Evolutionary conservation across 1,284 basidiomycete species (phyloP), one percentile per base, ranked within the genome.

Genomic region (Grifola frondosa): DNA sequence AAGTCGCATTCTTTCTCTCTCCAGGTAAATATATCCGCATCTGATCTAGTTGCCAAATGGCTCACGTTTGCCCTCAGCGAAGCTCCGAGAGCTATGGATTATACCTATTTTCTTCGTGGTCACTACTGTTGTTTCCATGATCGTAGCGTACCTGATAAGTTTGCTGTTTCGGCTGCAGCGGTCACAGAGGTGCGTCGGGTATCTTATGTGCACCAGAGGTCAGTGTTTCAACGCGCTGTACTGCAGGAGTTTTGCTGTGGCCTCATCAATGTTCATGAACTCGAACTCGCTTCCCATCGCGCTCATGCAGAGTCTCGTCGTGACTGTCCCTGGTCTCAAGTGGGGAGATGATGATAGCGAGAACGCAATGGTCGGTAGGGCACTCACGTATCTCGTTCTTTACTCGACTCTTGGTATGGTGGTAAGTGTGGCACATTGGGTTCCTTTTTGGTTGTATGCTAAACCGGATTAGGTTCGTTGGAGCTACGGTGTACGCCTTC

Each of bases 331-430:
- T 0, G 82, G 82, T 10, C 74, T 97, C 24, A 84, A 88, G 59
- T 95, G 93, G 92, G 85, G 78, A 13, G 62, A 76, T 6, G 81
- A 88, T 41, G 94, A 97, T 60, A 87, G 80, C 53, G 77, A 83
- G 56, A 78, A 93, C 54, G 80, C 86, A 25, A 97, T 97, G 91
- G 77, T 97, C 30, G 93, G 94, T 41, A 79, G 94, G 10, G 91
- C 95, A 0, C 71, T 97, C 47, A 94, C 93, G 0, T 97, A 97
- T 61, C 77, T 97, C 30, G 90, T 96, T 6, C 73, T 97, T 15
- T 95, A 94, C 64, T 93, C 89, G 47, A 97, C 94, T 0, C 75
- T 97, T 30, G 93, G 94, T 43, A 97, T 96, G 91, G 80, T 95
- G 56, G 86, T 89, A 59, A 51, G 83, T 75, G 4, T 25, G 6